A percentile compares a stretch with the other conserved stretches of the same genome.
Conservation (phyloP, 129 eudicot species). For the Artemisia annua region DNA sequence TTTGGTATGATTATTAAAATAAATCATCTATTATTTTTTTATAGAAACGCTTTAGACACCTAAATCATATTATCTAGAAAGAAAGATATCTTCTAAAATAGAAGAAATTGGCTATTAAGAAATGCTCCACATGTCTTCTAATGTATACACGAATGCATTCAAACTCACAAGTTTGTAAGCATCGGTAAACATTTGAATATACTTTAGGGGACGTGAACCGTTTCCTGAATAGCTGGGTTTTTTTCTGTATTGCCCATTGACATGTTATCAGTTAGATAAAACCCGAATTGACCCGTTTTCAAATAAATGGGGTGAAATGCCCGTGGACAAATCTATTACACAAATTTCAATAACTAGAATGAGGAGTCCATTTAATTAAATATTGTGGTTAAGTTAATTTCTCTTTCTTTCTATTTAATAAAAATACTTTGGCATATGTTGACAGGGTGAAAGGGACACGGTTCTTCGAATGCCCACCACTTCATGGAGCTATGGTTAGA, state of each 20-base stretch:
- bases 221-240: not conserved
- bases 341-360: not conserved
- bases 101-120: too few relatives aligned
- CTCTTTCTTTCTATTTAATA: not conserved
- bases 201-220: not conserved
- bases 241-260: too few relatives aligned
- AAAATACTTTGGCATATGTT: slow-evolving; percentile 16
- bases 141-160: too few relatives aligned
- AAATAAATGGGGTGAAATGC: not conserved
- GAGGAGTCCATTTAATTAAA: not conserved
- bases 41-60: too few relatives aligned
- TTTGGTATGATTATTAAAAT: too few relatives aligned
- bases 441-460: slow-evolving; percentile 89
- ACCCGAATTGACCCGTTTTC: not conserved
- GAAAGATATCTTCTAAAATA: too few relatives aligned
- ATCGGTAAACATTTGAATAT: slow-evolving; percentile 1
- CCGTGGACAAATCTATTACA: too few relatives aligned
- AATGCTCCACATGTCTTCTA: too few relatives aligned
- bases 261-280: not conserved
- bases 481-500: slow-evolving; percentile 89
- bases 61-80: too few relatives aligned
- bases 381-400: not conserved
- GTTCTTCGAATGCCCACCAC: slow-evolving; percentile 84
- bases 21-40: too few relatives aligned
- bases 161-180: not conserved